Evolutionary conservation across 441 rosid genomes (phyloP).

Genomic region (Populus hybrid): DNA sequence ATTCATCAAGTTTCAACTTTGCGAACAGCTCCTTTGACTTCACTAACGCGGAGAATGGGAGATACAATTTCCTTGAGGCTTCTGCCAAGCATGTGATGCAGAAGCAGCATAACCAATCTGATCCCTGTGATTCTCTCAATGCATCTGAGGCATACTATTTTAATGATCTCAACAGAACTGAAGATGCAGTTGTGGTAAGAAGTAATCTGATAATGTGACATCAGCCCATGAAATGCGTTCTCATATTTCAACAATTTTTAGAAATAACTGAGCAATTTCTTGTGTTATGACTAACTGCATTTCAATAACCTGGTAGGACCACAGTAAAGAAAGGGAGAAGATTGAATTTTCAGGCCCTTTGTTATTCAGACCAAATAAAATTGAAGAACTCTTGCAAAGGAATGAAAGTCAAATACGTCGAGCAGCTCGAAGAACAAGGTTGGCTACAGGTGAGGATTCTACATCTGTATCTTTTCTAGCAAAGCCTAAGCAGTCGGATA

Average conservation of each 20-base stretch:
- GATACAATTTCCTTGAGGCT: neutral
- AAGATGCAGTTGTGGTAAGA: conserved; percentile 26
- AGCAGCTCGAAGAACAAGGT: conserved; percentile 53
- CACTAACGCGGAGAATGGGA: conserved; percentile 25
- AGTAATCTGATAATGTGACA: conserved; percentile 31
- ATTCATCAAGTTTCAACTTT: conserved; percentile 48
- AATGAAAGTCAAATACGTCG: conserved; percentile 62
- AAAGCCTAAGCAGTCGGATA: too few species aligned
- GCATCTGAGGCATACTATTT: conserved; percentile 26
- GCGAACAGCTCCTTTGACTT: conserved; percentile 36
- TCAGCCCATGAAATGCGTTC: neutral
- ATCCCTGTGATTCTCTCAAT: conserved; percentile 36
- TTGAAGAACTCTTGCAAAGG: conserved; percentile 53
- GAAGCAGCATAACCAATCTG: conserved; percentile 19
- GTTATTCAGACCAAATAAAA: conserved; percentile 41
- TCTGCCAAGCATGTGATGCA: neutral
- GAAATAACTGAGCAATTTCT: neutral
- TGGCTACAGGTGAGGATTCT: conserved; percentile 36
- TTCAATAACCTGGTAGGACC: conserved; percentile 19
- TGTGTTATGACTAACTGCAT: neutral
- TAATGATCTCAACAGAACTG: conserved; percentile 27
- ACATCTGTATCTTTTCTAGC: neutral
- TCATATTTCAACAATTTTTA: neutral
- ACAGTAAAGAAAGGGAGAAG: conserved; percentile 19
- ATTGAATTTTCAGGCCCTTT: conserved; percentile 55